Percentiles rank a stretch among this genome's conserved stretches.
Conservation (phyloP, 2,329 filamentous ascomycete species). For the Aulographum hederae region DNA sequence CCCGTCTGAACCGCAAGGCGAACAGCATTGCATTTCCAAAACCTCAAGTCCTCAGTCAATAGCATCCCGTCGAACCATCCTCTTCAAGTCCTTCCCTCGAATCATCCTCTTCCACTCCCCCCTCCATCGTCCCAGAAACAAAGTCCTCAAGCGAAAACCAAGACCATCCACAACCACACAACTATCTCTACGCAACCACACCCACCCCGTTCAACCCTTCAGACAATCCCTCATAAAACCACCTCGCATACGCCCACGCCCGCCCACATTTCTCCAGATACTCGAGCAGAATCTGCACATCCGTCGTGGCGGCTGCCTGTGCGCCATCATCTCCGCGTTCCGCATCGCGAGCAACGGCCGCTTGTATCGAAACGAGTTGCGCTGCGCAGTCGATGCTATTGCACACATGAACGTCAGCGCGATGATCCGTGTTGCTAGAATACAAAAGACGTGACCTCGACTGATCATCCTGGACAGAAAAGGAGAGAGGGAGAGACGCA, state of each 20-base stretch:
- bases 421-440: not conserved
- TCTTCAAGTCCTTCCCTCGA: too few species aligned
- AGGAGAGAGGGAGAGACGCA: too few species aligned
- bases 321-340: not conserved
- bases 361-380: not conserved
- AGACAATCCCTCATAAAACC: not conserved
- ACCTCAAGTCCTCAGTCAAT: too few species aligned
- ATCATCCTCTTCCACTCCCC: too few species aligned
- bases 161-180: too few species aligned
- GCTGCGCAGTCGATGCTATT: not conserved
- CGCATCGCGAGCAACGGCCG: not conserved
- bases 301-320: not conserved
- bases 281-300: not conserved
- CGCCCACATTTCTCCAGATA: slow-evolving; percentile 1
- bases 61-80: too few species aligned
- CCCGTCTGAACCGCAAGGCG: too few species aligned
- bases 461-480: not conserved
- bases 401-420: not conserved
- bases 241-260: not conserved
- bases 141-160: too few species aligned
- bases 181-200: too few species aligned
- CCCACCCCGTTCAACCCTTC: too few species aligned
- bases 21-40: too few species aligned
- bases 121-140: too few species aligned
- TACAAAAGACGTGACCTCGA: not conserved